A percentile compares a stretch with the other conserved stretches of the same genome.
phyloP scores from a whole-genome alignment of 176 grass and related monocot species.

The Elaeis guineensis region DNA sequence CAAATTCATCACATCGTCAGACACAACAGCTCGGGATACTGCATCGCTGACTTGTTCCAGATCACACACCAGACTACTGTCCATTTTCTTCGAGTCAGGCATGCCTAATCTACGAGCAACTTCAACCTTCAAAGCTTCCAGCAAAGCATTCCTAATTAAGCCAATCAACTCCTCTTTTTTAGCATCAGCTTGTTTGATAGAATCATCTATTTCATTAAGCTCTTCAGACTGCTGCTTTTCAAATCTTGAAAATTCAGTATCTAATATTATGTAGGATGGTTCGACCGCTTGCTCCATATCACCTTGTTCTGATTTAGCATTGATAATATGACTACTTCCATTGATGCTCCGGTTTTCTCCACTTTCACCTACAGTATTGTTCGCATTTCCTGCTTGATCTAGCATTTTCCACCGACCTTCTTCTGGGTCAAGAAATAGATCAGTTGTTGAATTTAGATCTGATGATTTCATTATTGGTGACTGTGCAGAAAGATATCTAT shows the following conservation, averaged over 20 bases:
- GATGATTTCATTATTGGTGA: slow-evolving; percentile 34
- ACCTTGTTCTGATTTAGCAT: slow-evolving; percentile 18
- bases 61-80: slow-evolving; percentile 44
- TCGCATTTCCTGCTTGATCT: slow-evolving; percentile 34
- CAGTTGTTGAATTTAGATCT: slow-evolving; percentile 44
- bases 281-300: slow-evolving; percentile 32
- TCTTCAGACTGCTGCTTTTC: slow-evolving; percentile 23
- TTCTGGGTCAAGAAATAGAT: slow-evolving; percentile 79
- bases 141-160: slow-evolving; percentile 53
- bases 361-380: slow-evolving; percentile 22
- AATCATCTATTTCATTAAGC: slow-evolving; percentile 15
- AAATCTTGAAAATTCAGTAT: slow-evolving; percentile 13
- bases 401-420: slow-evolving; percentile 93
- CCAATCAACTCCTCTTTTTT: slow-evolving; percentile 33
- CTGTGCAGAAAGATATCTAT: slow-evolving; percentile 42
- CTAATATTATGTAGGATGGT: slow-evolving; percentile 41
- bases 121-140: slow-evolving; percentile 62
- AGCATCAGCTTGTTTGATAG: slow-evolving; percentile 26
- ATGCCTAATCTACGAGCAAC: slow-evolving; percentile 63
- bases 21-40: slow-evolving; percentile 46
- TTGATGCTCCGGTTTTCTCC: slow-evolving; percentile 7
- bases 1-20: slow-evolving; percentile 48
- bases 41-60: slow-evolving; percentile 45
- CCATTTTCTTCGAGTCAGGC: slow-evolving; percentile 36
- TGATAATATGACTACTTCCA: slow-evolving; percentile 13